Conservation (phyloP, 352 stramenopile genomes). For the Phytopythium litorale region DNA sequence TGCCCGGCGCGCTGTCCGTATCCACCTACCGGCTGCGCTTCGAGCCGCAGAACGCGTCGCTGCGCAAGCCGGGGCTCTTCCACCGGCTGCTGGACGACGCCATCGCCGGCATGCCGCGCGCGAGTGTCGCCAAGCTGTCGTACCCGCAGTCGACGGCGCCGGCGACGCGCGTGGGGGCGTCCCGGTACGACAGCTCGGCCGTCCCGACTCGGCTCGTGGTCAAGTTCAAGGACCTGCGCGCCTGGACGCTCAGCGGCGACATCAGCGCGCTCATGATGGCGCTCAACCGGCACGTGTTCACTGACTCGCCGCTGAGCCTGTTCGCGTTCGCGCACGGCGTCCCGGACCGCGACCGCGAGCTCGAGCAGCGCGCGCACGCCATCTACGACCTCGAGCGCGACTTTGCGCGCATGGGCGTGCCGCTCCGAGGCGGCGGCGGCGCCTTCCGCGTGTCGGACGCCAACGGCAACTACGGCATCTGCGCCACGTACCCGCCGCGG, state of each 20-base stretch:
- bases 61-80: constrained; percentile 38
- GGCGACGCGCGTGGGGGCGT: constrained; percentile 22
- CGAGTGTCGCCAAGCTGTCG: constrained; percentile 55
- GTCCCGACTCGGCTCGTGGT: constrained; percentile 58
- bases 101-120: constrained; percentile 55
- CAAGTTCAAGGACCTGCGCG: constrained; percentile 77
- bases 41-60: constrained; percentile 44
- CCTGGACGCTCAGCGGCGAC: constrained; percentile 69
- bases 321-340: constrained; percentile 57
- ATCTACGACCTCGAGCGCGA: constrained; percentile 68
- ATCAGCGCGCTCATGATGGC: constrained; percentile 56
- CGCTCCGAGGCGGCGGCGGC: constrained; percentile 24
- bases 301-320: constrained; percentile 63
- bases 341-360: constrained; percentile 18
- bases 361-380: constrained; percentile 38
- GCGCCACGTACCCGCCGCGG: constrained; percentile 72
- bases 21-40: constrained; percentile 73
- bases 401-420: constrained; percentile 73
- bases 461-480: constrained; percentile 70
- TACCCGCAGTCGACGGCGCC: constrained; percentile 52
- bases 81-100: constrained; percentile 61
- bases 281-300: constrained; percentile 68
- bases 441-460: constrained; percentile 55
- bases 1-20: constrained; percentile 59
- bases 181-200: constrained; percentile 18